Percentiles rank a stretch among this genome's conserved stretches.
Evolutionary conservation across 2,329 filamentous ascomycete genomes (phyloP).

Genomic region (Ilyonectria sp.): DNA sequence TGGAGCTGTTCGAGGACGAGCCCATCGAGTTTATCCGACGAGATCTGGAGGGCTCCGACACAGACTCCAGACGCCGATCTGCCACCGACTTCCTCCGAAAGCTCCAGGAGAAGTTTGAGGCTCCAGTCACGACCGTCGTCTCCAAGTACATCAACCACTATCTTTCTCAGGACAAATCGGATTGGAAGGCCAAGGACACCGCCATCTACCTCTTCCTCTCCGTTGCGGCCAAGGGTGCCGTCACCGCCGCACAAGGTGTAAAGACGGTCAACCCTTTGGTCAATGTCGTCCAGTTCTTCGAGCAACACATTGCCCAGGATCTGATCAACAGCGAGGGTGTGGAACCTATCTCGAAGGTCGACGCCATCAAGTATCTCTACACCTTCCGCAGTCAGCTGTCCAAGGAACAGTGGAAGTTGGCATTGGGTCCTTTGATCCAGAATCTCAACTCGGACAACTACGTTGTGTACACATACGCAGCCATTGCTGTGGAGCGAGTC

Average conservation of each 20-base stretch:
- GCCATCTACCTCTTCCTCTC: slow-evolving; percentile 97
- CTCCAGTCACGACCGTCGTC: slow-evolving; percentile 87
- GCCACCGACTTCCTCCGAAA: slow-evolving; percentile 95
- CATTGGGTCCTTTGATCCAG: slow-evolving; percentile 90
- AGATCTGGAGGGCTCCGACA: slow-evolving; percentile 96
- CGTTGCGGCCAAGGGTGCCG: slow-evolving; percentile 90
- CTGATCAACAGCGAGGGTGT: slow-evolving; percentile 78
- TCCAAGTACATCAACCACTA: slow-evolving; percentile 90
- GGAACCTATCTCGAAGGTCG: slow-evolving; percentile 92
- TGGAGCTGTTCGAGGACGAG: slow-evolving; percentile 98
- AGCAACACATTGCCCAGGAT: slow-evolving; percentile 92
- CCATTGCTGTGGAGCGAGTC: slow-evolving; percentile 95
- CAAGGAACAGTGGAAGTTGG: slow-evolving; percentile 91
- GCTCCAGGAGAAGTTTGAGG: slow-evolving; percentile 90
- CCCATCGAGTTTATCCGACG: slow-evolving; percentile 98
- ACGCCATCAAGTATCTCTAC: slow-evolving; percentile 98
- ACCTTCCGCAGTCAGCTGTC: slow-evolving; percentile 96
- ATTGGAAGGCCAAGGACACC: slow-evolving; percentile 98
- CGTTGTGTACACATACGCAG: slow-evolving; percentile 97
- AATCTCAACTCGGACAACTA: slow-evolving; percentile 93
- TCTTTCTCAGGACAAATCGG: slow-evolving; percentile 82
- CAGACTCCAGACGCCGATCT: slow-evolving; percentile 90
- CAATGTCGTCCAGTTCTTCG: slow-evolving; percentile 95
- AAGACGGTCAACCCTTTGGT: slow-evolving; percentile 90
- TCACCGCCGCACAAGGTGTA: slow-evolving; percentile 90